Conservation (phyloP, 148 eudicot species). For the Drosera capensis region DNA sequence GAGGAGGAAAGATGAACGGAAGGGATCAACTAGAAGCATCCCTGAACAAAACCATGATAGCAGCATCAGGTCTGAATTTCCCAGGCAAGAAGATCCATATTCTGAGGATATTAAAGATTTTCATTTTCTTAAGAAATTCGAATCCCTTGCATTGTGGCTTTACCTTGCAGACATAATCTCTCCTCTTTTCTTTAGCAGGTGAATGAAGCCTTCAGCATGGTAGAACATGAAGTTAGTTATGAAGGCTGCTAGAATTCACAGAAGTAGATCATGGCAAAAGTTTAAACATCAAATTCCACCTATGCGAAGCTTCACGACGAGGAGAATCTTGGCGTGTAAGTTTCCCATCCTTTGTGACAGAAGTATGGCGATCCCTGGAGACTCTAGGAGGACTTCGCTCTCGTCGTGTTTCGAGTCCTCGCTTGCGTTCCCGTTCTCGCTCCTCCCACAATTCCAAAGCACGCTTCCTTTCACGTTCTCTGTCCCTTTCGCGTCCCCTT, state of each 20-base stretch:
- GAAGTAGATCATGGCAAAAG: conserved; percentile 44
- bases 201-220: conserved; percentile 97
- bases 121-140: conserved; percentile 18
- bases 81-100: conserved; percentile 12
- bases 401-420: no score
- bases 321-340: conserved; percentile 67
- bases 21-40: no score
- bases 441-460: no score
- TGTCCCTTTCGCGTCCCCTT: conserved; percentile 47
- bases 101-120: conserved; percentile 11
- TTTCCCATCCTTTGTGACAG: conserved; percentile 44
- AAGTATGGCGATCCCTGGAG: conserved; percentile 65
- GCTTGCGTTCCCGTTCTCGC: no score
- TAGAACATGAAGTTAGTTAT: conserved; percentile 76
- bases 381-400: conserved; percentile 55
- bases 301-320: conserved; percentile 67
- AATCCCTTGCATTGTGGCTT: conserved; percentile 36
- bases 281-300: conserved; percentile 60
- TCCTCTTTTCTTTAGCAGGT: conserved; percentile 88
- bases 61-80: no score
- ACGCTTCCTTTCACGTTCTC: no score
- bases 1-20: no score
- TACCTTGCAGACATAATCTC: conserved; percentile 99
- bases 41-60: no score
- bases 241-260: conserved; percentile 45